Conservation (phyloP, 2,329 filamentous ascomycete species). For the Mycosphaerella sp. region DNA sequence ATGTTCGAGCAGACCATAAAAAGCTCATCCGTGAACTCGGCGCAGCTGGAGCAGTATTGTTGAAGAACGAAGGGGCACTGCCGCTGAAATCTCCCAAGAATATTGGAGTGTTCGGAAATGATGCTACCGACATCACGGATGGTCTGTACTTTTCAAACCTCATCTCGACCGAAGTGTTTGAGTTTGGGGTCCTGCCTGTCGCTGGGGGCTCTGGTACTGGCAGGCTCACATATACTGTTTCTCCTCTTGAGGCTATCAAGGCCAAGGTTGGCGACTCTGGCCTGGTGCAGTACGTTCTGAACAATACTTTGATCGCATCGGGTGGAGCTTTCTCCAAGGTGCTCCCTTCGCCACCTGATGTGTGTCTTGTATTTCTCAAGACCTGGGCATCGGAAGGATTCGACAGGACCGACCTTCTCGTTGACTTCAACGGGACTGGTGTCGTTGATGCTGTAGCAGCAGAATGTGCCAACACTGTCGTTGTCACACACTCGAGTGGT, state of each 20-base stretch:
- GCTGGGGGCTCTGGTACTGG: constrained; percentile 41
- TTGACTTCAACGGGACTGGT: constrained; percentile 40
- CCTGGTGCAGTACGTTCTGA: constrained; percentile 44
- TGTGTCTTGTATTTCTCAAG: constrained; percentile 56
- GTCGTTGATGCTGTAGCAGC: constrained; percentile 28
- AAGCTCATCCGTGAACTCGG: constrained; percentile 39
- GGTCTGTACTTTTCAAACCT: constrained; percentile 40
- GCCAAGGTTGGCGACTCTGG: constrained; percentile 29
- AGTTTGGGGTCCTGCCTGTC: constrained; percentile 42
- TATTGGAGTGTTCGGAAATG: constrained; percentile 48
- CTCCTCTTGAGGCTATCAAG: constrained; percentile 41
- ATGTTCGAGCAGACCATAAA: constrained; percentile 35
- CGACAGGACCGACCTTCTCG: constrained; percentile 39
- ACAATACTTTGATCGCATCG: constrained; percentile 35
- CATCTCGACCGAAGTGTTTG: constrained; percentile 29
- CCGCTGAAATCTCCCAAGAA: constrained; percentile 49
- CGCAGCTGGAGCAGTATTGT: constrained; percentile 38
- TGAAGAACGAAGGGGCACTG: constrained; percentile 51
- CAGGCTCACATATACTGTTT: constrained; percentile 36
- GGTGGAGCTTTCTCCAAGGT: constrained; percentile 30
- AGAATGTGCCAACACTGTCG: constrained; percentile 30
- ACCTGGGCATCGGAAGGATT: constrained; percentile 44
- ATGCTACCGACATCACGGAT: constrained; percentile 44
- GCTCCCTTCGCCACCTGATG: constrained; percentile 43
- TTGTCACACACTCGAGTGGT: constrained; percentile 30